These are phyloP conservation scores for Globisporangium paddicum DNA, from an alignment of 352 stramenopile species.

Conservation along the genomic window DNA sequence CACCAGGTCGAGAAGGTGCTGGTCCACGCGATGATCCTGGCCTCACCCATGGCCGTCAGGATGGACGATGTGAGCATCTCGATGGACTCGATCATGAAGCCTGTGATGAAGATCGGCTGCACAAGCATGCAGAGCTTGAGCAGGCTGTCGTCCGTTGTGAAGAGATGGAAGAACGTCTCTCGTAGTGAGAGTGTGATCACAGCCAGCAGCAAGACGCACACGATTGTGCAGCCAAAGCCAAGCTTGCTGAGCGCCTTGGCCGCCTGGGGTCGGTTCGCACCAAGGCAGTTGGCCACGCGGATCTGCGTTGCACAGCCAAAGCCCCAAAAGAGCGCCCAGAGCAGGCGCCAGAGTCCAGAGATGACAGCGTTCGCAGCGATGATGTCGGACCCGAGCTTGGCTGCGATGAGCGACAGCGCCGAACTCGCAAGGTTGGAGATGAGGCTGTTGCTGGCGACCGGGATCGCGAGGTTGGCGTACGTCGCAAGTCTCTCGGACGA, in stretches of 20 bases:
- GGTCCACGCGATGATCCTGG: conserved; percentile 39
- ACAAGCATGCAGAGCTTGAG: conserved; percentile 41
- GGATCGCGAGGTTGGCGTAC: conserved; percentile 61
- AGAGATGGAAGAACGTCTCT: conserved; percentile 36
- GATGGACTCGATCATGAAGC: conserved; percentile 43
- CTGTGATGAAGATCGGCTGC: conserved; percentile 44
- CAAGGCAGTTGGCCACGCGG: conserved; percentile 71
- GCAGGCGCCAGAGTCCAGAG: conserved; percentile 52
- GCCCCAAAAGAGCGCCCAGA: conserved; percentile 79
- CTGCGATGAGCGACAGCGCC: conserved; percentile 59
- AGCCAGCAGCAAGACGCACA: conserved; percentile 43
- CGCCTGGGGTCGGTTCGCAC: conserved; percentile 57
- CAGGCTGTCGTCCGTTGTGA: conserved; percentile 43
- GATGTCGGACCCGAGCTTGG: conserved; percentile 64
- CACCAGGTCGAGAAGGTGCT: conserved; percentile 39
- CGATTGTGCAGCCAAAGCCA: conserved; percentile 54
- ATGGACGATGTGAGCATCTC: conserved; percentile 44
- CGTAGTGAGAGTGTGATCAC: conserved; percentile 21
- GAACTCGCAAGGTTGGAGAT: conserved; percentile 76
- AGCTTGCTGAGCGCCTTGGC: conserved; percentile 56
- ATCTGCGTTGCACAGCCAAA: conserved; percentile 77
- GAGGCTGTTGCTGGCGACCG: conserved; percentile 56
- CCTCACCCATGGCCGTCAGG: conserved; percentile 48
- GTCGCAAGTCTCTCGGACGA: conserved; percentile 52
- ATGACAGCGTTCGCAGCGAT: conserved; percentile 77